Evolutionary conservation across 2,329 filamentous ascomycete species (phyloP), one percentile per base, ranked within the genome.

Genomic region (Cadophora gregata): DNA sequence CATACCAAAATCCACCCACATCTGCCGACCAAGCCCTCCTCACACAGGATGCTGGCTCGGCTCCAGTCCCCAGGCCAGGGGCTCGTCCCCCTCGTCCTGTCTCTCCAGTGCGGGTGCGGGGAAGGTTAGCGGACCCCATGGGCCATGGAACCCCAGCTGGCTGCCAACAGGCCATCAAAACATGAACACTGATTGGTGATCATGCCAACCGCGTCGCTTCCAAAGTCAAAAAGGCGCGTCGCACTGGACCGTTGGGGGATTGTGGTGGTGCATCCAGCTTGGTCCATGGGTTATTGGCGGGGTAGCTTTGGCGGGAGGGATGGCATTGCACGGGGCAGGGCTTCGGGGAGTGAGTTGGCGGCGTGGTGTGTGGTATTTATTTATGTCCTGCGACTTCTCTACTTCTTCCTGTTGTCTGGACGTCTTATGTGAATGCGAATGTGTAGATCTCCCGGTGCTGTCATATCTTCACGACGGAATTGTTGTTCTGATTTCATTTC

Each of bases 11-110:
- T 29, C n/a, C 27, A 8, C 4, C 24, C 29, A 19, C 14, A 31
- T 31, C 50, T 53, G 50, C 50, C 50, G 50, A 53, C n/a, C n/a
- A 53, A 31, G 50, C 3, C 31, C 25, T 53, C n/a, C n/a, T n/a
- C n/a, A n/a, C n/a, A n/a, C 50, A 31, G 27, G 27, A 53, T 6
- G 8, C 50, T 53, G n/a, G n/a, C n/a, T n/a, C n/a, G n/a, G n/a
- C n/a, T n/a, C n/a, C n/a, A n/a, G n/a, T n/a, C n/a, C n/a, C n/a
- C n/a, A n/a, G n/a, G n/a, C n/a, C n/a, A n/a, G n/a, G 48, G 24
- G 10, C 48, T 27, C 14, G 27, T 53, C 50, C 16, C 45, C 6
- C 12, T 47, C 42, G 42, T 47, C 42, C 21, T 6, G 8, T 16
- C 38, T 4, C 38, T 16, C 10, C 12, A 42, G 19, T 27, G 21